Conservation (phyloP, 805 yeast species). For the Teunomyces pallodes region DNA sequence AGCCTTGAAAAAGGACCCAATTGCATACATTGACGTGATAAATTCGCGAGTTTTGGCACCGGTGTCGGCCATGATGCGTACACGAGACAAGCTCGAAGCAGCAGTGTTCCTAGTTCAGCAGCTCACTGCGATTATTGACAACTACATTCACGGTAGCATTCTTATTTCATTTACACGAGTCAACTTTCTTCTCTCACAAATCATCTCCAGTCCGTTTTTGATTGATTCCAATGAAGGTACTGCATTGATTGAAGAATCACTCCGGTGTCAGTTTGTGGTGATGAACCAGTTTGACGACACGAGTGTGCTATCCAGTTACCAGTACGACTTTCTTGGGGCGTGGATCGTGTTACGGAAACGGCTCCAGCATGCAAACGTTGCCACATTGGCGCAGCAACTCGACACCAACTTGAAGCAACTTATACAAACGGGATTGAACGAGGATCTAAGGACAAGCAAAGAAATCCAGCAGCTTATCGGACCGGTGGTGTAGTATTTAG, state of each 20-base stretch:
- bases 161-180: constrained; percentile 27
- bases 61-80: background rate
- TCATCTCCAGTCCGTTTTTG: constrained; percentile 27
- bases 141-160: constrained; percentile 12
- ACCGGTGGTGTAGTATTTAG: background rate
- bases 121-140: constrained; percentile 6
- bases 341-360: constrained; percentile 29
- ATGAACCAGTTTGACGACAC: constrained; percentile 11
- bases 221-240: constrained; percentile 20
- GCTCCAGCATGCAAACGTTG: background rate
- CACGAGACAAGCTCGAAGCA: constrained; percentile 3
- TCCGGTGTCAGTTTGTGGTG: constrained; percentile 22
- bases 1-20: constrained; percentile 2
- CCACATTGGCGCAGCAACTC: background rate
- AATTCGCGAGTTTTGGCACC: constrained; percentile 21
- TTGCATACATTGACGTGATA: constrained; percentile 7
- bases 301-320: constrained; percentile 21
- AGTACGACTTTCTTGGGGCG: constrained; percentile 33
- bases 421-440: background rate
- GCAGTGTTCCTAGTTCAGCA: constrained; percentile 17
- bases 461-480: background rate
- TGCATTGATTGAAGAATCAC: constrained; percentile 13
- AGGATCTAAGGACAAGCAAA: background rate
- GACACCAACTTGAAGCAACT: background rate
- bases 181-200: constrained; percentile 27